These are phyloP conservation scores for Oryza glaberrima DNA, from an alignment of 176 grass and related monocot species.

Conservation along the genomic window DNA sequence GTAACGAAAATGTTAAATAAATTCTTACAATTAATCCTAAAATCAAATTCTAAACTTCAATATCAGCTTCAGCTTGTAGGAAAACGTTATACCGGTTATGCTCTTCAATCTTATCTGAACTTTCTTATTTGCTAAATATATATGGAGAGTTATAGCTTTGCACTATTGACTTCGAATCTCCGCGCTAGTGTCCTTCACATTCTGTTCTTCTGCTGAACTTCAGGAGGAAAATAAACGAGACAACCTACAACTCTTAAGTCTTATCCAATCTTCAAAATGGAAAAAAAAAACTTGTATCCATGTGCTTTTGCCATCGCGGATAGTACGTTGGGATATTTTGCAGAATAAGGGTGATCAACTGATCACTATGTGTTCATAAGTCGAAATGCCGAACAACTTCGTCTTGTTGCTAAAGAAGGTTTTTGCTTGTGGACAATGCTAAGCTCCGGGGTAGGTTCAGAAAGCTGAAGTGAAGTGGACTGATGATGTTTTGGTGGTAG, in stretches of 20 bases:
- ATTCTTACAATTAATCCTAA: neutral
- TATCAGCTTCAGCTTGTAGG: too few relatives aligned
- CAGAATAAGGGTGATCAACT: neutral
- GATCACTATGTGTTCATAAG: neutral
- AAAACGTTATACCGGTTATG: too few relatives aligned
- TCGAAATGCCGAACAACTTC: neutral
- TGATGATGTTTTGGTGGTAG: neutral
- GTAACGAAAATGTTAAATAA: neutral
- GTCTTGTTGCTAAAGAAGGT: neutral
- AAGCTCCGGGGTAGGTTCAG: neutral
- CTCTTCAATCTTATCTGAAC: too few relatives aligned
- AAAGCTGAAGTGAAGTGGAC: slow-evolving; percentile 1
- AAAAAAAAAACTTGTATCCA: neutral
- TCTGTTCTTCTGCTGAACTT: neutral
- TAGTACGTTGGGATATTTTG: neutral
- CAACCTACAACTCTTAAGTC: neutral
- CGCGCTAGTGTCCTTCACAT: neutral
- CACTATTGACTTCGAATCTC: neutral
- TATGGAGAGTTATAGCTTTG: neutral
- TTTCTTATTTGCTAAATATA: neutral
- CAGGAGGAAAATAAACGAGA: neutral
- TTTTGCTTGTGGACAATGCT: slow-evolving; percentile 1
- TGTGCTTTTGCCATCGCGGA: neutral
- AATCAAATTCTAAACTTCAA: neutral
- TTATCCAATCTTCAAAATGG: neutral